Conservation (phyloP, 2,329 filamentous ascomycete genomes). For the Penicillium oxalicum region DNA sequence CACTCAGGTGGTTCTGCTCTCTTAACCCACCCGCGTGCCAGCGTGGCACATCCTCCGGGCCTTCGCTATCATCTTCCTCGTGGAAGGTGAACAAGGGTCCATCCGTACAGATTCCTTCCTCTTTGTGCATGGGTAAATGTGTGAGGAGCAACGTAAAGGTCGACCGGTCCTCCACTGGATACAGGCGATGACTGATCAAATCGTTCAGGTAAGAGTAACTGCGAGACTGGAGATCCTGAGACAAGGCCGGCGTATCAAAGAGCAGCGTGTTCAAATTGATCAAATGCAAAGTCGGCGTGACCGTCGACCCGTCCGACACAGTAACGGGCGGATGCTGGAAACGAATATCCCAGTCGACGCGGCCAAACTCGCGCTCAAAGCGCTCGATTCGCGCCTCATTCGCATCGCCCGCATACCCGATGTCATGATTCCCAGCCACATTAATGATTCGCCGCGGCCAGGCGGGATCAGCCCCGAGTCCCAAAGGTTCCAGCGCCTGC, state of each 20-base stretch:
- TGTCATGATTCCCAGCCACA: slow-evolving; percentile 89
- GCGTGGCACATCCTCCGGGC: slow-evolving; percentile 39
- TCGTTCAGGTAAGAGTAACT: slow-evolving; percentile 68
- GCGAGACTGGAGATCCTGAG: slow-evolving; percentile 60
- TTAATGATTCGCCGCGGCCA: slow-evolving; percentile 83
- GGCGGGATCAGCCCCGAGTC: slow-evolving; percentile 34
- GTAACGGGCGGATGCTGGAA: slow-evolving; percentile 53
- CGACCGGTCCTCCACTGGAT: slow-evolving; percentile 56
- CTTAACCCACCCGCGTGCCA: slow-evolving; percentile 49
- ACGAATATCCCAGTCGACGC: slow-evolving; percentile 81
- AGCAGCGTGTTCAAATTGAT: slow-evolving; percentile 90
- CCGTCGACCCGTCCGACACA: background rate
- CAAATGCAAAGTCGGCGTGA: slow-evolving; percentile 63
- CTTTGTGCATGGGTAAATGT: slow-evolving; percentile 85
- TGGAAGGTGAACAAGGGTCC: slow-evolving; percentile 78
- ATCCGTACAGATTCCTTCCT: slow-evolving; percentile 75
- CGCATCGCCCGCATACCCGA: slow-evolving; percentile 92
- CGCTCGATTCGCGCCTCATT: slow-evolving; percentile 66
- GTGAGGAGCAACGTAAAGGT: slow-evolving; percentile 80
- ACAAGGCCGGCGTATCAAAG: slow-evolving; percentile 74
- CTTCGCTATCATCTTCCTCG: slow-evolving; percentile 57
- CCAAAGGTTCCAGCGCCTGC: slow-evolving; percentile 22
- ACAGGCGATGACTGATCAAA: slow-evolving; percentile 52
- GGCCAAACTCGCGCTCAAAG: slow-evolving; percentile 81
- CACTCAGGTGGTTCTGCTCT: slow-evolving; percentile 86